Conservation (phyloP, 345 rosid genomes). For the Clausena lansium region DNA sequence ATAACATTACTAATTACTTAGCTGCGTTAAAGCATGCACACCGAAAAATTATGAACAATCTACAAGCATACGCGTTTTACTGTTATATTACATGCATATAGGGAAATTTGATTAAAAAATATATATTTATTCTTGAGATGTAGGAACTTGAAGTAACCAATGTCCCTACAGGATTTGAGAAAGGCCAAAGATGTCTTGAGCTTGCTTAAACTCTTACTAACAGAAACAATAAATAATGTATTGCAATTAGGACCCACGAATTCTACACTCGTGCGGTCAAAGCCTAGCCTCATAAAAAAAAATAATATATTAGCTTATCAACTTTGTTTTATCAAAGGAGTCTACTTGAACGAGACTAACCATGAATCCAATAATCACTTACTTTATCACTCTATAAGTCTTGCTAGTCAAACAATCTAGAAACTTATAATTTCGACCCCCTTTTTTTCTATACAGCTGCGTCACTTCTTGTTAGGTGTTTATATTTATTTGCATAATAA, state of each 20-base stretch:
- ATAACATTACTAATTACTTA: rapidly evolving
- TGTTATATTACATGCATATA: not conserved
- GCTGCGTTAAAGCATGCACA: too few species aligned
- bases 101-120: slow-evolving; percentile 8
- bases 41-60: not conserved
- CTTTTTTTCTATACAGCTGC: not conserved
- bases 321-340: slow-evolving; percentile 1
- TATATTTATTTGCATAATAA: too few species aligned
- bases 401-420: slow-evolving; percentile 21
- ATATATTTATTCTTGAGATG: slow-evolving; percentile 17
- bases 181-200: slow-evolving; percentile 22
- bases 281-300: slow-evolving; percentile 2
- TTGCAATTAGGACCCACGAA: slow-evolving; percentile 17
- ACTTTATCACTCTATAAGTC: not conserved
- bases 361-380: slow-evolving; percentile 13
- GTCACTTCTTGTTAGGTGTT: not conserved
- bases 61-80: not conserved
- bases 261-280: slow-evolving; percentile 62
- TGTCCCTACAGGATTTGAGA: slow-evolving; percentile 43
- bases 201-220: slow-evolving; percentile 30
- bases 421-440: not conserved
- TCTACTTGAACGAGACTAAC: slow-evolving; percentile 26
- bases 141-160: slow-evolving; percentile 44
- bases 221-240: slow-evolving; percentile 18
- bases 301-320: not conserved